Evolutionary conservation across 1,284 basidiomycete species (phyloP).

Genomic region (Melampsora larici-populina): DNA sequence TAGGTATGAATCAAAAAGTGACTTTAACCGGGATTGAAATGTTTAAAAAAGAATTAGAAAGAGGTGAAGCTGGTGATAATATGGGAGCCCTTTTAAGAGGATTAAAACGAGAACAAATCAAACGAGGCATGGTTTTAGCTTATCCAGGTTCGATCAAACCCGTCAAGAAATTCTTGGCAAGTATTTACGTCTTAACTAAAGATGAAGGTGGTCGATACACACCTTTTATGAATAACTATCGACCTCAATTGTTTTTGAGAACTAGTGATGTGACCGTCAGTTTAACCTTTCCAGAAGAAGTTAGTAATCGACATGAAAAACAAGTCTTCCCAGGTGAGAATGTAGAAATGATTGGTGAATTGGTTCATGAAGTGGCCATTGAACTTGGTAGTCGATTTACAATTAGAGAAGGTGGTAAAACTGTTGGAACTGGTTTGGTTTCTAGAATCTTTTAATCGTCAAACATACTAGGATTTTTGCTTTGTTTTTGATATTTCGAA

Average conservation of each 20-base stretch:
- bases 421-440: conserved; percentile 54
- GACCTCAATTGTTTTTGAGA: conserved; percentile 92
- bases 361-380: conserved; percentile 83
- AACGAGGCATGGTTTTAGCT: conserved; percentile 86
- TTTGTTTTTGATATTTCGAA: background rate
- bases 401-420: conserved; percentile 93
- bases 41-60: conserved; percentile 99
- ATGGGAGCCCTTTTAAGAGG: conserved; percentile 97
- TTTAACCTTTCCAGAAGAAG: conserved; percentile 80
- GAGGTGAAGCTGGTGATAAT: conserved; percentile 98
- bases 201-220: conserved; percentile 98
- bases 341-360: conserved; percentile 82
- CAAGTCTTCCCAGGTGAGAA: conserved; percentile 99
- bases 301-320: conserved; percentile 59
- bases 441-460: conserved; percentile 22
- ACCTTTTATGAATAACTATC: conserved; percentile 94
- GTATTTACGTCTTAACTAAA: conserved; percentile 89
- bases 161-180: conserved; percentile 88
- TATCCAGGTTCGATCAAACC: conserved; percentile 90
- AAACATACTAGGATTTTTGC: background rate
- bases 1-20: conserved; percentile 81
- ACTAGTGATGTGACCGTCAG: conserved; percentile 89
- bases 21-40: conserved; percentile 97
- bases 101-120: conserved; percentile 93
- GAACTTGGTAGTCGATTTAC: conserved; percentile 95